Evolutionary conservation across 1,139 yeast genomes (phyloP).

Genomic region (Wickerhamomyces sp.): DNA sequence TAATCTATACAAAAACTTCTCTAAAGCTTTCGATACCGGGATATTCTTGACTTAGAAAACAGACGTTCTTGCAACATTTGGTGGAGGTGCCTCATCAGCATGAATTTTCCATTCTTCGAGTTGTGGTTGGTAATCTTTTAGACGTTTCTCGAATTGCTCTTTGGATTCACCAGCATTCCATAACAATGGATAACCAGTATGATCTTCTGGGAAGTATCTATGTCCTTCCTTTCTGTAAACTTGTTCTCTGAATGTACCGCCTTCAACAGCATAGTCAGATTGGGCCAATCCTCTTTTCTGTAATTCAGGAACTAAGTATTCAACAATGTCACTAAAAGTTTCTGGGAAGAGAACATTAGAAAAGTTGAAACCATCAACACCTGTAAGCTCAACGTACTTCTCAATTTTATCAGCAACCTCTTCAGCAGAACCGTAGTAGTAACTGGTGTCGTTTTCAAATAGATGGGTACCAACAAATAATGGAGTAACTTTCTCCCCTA

Average conservation of each 20-base stretch:
- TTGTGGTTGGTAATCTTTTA: constrained; percentile 7
- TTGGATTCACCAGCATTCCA: constrained; percentile 35
- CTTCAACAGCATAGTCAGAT: constrained; percentile 28
- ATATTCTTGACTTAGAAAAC: background rate
- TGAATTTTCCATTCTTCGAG: constrained; percentile 9
- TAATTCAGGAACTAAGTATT: constrained; percentile 30
- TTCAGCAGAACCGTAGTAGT: constrained; percentile 13
- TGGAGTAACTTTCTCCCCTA: constrained; percentile 21
- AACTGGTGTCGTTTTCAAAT: constrained; percentile 20
- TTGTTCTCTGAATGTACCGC: constrained; percentile 23
- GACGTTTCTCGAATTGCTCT: constrained; percentile 30
- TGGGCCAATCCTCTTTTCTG: constrained; percentile 29
- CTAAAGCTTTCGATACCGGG: background rate
- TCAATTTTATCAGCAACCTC: constrained; percentile 24
- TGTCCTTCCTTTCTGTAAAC: constrained; percentile 17
- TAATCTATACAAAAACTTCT: background rate
- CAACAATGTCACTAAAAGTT: constrained; percentile 30
- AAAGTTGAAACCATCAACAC: constrained; percentile 33
- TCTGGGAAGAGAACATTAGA: constrained; percentile 30
- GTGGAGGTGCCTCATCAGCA: constrained; percentile 27
- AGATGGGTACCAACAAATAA: constrained; percentile 24
- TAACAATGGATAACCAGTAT: constrained; percentile 36
- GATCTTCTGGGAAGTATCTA: constrained; percentile 30
- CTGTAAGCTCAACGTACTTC: constrained; percentile 31
- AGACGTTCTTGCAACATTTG: constrained; percentile 30